Percentiles rank a stretch among this genome's conserved stretches.
Evolutionary conservation across 495 filamentous ascomycete species (phyloP).

Genomic region (Talaromyces stipitatus): DNA sequence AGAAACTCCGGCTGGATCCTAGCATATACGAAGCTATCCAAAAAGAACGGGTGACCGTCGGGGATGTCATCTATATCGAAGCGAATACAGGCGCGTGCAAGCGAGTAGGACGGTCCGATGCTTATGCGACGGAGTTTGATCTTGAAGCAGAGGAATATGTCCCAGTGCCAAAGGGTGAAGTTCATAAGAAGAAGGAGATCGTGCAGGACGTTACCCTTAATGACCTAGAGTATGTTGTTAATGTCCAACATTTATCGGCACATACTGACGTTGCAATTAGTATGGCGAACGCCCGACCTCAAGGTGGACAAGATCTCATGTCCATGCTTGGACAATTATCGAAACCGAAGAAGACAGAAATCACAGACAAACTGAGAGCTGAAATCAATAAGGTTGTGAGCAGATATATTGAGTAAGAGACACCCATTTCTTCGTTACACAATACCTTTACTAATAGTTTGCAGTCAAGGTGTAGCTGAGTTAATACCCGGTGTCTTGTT

Average conservation of each 20-base stretch:
- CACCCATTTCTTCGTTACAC: not conserved
- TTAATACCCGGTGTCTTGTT: conserved; percentile 95
- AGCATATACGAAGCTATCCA: conserved; percentile 99
- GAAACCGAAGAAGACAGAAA: conserved; percentile 98
- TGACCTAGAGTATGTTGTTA: conserved; percentile 57
- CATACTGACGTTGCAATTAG: not conserved
- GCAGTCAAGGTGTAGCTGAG: conserved; percentile 82
- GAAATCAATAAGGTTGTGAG: conserved; percentile 99
- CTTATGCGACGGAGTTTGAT: conserved; percentile 96
- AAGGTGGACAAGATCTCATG: conserved; percentile 98
- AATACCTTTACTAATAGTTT: not conserved
- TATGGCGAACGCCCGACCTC: conserved; percentile 87
- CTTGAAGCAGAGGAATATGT: conserved; percentile 98
- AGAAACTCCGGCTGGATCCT: conserved; percentile 92
- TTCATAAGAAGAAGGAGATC: conserved; percentile 99
- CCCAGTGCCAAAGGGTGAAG: conserved; percentile 95
- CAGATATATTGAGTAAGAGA: conserved; percentile 72
- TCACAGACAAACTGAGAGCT: conserved; percentile 87
- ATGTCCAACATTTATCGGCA: not conserved
- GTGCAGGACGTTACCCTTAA: conserved; percentile 98
- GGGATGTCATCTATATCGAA: conserved; percentile 98
- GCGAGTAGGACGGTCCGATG: conserved; percentile 87
- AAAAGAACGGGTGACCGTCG: conserved; percentile 91
- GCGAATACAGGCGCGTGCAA: conserved; percentile 97
- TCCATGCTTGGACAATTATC: conserved; percentile 99